Evolutionary conservation across 2,329 filamentous ascomycete genomes (phyloP).

Genomic region (Ascochyta fabae): DNA sequence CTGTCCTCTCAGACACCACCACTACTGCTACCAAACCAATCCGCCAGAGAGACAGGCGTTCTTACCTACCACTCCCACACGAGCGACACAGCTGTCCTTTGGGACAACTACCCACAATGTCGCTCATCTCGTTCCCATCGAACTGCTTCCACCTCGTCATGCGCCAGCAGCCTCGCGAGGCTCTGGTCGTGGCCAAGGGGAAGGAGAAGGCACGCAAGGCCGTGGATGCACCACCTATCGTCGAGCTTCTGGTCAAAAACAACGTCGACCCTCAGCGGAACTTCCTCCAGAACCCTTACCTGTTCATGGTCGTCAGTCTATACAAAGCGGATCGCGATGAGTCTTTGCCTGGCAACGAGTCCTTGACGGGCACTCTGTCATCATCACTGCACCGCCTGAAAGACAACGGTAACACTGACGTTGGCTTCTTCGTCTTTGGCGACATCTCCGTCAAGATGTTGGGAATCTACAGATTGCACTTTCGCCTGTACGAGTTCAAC

Average conservation of each 20-base stretch:
- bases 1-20: neutral
- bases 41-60: neutral
- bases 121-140: conserved; percentile 1
- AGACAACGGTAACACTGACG: conserved; percentile 76
- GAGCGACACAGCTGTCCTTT: neutral
- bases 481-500: conserved; percentile 69
- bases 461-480: conserved; percentile 75
- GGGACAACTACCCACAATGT: conserved; percentile 8
- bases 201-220: conserved; percentile 88
- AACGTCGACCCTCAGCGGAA: conserved; percentile 64
- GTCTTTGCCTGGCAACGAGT: conserved; percentile 54
- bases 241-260: conserved; percentile 68
- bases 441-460: conserved; percentile 80
- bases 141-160: conserved; percentile 41
- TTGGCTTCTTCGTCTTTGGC: conserved; percentile 89
- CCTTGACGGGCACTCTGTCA: conserved; percentile 73
- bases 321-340: conserved; percentile 57
- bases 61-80: neutral
- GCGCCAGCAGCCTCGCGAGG: conserved; percentile 71
- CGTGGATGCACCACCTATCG: conserved; percentile 84
- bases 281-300: conserved; percentile 69
- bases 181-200: conserved; percentile 68
- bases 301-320: conserved; percentile 66
- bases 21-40: neutral
- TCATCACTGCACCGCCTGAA: conserved; percentile 85